Base-by-base conservation (phyloP, 495 filamentous ascomycete genomes). In the Bathelium albidoporum region DNA sequence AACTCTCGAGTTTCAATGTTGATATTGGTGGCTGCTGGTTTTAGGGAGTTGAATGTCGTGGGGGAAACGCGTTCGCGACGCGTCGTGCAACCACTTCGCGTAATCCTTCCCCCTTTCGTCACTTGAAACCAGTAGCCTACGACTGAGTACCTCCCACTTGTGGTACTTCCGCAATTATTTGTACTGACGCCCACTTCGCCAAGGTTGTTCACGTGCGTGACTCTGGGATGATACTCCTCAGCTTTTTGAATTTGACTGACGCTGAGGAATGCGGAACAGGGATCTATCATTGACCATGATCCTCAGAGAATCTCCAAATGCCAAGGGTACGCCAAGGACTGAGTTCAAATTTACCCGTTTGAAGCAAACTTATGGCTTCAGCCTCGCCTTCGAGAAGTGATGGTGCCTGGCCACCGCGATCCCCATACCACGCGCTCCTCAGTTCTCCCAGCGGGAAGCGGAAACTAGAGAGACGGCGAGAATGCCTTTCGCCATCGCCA, bases 341-440 rank as follows among this genome's bases (percentile, higher is more conserved):
- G 22, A 49, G 44, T 20, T 20, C 10, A 5, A 49, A 5, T 49
- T 16, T 5, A 16, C 11, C 16, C 5, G 12, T 49, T 20, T 49
- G 5, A n/a, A n/a, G n/a, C 22, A 10, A 28, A 55, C 24, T 55
- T 26, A 29, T 29, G 5, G 5, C n/a, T 49, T 16, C 24, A 55
- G 49, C 24, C 2, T 66, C 63, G 29, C 67, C 67, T 20, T 59
- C 61, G 45, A 66, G 65, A 53, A 65, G 16, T 29, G 31, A 49
- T 20, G 53, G 60, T 1, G 59, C 64, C 63, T 97, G 91, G 91
- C 91, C 91, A 45, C 91, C 91, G 16, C 81, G 86, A 72, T 95
- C 91, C 18, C 91, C 91, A 59, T 86, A 89, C 73, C 89, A 92
- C 61, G 91, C 83, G 32, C 82, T 97, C 2, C 76, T 95, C 28